These are phyloP conservation scores for Flaveria bidentis DNA, from an alignment of 129 eudicot species.

Conservation along the genomic window DNA sequence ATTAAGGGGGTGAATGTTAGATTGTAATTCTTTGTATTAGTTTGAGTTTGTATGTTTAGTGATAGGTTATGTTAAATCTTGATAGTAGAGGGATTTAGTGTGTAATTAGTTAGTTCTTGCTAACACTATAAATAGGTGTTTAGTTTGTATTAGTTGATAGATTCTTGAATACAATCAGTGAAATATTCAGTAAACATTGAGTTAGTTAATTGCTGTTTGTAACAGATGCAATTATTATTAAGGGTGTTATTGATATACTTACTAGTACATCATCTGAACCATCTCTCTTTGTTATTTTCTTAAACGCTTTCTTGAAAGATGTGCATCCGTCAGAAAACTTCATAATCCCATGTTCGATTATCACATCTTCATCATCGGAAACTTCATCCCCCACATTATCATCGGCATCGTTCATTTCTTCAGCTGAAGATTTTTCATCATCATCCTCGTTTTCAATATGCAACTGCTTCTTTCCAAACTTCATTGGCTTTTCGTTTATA, in stretches of 20 bases:
- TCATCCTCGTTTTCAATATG: slow-evolving; percentile 20
- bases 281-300: slow-evolving; percentile 58
- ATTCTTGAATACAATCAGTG: no score
- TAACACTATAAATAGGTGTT: no score
- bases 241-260: slow-evolving; percentile 7
- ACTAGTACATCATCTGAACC: slow-evolving; percentile 71
- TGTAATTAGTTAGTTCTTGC: no score
- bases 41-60: no score
- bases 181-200: no score
- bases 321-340: slow-evolving; percentile 69
- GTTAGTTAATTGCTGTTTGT: no score
- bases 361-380: slow-evolving; percentile 76
- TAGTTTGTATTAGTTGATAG: no score
- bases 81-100: no score
- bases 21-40: no score
- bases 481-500: slow-evolving; percentile 28
- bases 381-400: slow-evolving; percentile 28
- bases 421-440: slow-evolving; percentile 46
- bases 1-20: no score
- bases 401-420: slow-evolving; percentile 29
- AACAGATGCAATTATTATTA: neutral
- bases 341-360: slow-evolving; percentile 59
- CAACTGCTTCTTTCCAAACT: slow-evolving; percentile 27
- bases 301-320: slow-evolving; percentile 73
- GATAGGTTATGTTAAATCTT: no score